phyloP scores from a whole-genome alignment of 352 stramenopile genomes.

The Phytophthora aleatoria region DNA sequence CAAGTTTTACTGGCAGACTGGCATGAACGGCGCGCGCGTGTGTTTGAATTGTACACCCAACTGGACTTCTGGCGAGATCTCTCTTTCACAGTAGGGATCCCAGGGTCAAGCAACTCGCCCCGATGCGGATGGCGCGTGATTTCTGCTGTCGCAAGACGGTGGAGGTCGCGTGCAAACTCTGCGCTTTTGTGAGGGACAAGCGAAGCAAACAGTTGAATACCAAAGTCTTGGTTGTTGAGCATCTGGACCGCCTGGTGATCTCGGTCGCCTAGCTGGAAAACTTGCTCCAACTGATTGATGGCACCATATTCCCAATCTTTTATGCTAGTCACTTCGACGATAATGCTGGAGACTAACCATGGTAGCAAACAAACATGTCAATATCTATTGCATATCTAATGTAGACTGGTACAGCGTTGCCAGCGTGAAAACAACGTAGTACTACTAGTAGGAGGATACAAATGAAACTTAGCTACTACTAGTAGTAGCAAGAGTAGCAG shows the following conservation, averaged over 20 bases:
- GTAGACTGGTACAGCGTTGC: too few species aligned
- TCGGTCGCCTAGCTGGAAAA: conserved; percentile 61
- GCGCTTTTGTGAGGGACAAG: conserved; percentile 83
- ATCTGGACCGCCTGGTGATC: conserved; percentile 62
- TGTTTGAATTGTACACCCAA: conserved; percentile 32
- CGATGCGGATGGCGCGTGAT: conserved; percentile 39
- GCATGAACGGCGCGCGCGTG: background rate
- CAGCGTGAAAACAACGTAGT: background rate
- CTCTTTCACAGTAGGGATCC: conserved; percentile 89
- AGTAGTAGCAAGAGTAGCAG: background rate
- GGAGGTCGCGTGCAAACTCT: conserved; percentile 11
- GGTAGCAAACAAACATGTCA: conserved; percentile 71
- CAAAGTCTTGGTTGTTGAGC: conserved; percentile 88
- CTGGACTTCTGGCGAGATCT: conserved; percentile 83
- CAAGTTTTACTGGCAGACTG: conserved; percentile 15
- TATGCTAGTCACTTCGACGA: conserved; percentile 85
- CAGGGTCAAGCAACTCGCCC: conserved; percentile 84
- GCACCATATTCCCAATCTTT: conserved; percentile 93
- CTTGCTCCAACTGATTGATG: conserved; percentile 87
- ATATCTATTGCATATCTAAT: background rate
- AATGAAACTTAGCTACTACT: background rate
- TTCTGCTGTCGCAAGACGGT: conserved; percentile 30
- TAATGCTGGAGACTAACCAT: conserved; percentile 92
- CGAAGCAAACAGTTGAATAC: conserved; percentile 92
- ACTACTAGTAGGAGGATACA: background rate